Evolutionary conservation across 1,284 basidiomycete species (phyloP), one percentile per base, ranked within the genome.

Genomic region (Ceratobasidium sp.): DNA sequence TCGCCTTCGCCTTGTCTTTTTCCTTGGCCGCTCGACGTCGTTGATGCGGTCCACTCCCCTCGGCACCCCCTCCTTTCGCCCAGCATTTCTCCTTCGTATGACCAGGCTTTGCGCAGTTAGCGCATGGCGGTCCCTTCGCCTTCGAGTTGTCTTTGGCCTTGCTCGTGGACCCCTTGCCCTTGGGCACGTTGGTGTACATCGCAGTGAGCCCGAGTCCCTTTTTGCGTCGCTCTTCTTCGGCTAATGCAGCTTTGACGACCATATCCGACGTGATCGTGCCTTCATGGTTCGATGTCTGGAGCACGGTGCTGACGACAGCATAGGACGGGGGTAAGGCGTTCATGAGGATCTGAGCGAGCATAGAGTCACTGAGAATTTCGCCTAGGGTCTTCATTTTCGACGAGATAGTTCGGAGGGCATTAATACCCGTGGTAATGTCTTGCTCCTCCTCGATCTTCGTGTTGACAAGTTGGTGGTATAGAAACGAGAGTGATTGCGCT

Each of bases 61-160:
- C 78, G 18, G 68, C 76, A 8, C 74, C 74, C 4, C 83, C 83
- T 14, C 84, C 84, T 27, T 76, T 64, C 10, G 73, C 62, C 78
- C 78, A 78, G 57, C 71, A 75, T 14, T 75, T 48, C n/a, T n/a
- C 44, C 35, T 64, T 50, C 3, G 52, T n/a, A 38, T 75, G 71
- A 2, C 71, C 71, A 12, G 44, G 59, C 20, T 44, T 27, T 41
- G 27, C 44, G 27, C 71, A 64, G 60, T 75, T 75, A 5, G 57
- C 20, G 44, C 71, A 75, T 7, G 78, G 66, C 0, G 77, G 74
- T 4, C 62, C 35, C 23, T 65, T 50, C 10, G 8, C 18, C 20
- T 38, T 65, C 62, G 35, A n/a, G 14, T 30, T 65, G 62, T 4
- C 5, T 7, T 66, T 66, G 6, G 62, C 23, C 8, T 27, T n/a